Evolutionary conservation across 164 flowering plant species (phyloP), one percentile per base, ranked within the genome.

Genomic region (Umbilicus rupestris): DNA sequence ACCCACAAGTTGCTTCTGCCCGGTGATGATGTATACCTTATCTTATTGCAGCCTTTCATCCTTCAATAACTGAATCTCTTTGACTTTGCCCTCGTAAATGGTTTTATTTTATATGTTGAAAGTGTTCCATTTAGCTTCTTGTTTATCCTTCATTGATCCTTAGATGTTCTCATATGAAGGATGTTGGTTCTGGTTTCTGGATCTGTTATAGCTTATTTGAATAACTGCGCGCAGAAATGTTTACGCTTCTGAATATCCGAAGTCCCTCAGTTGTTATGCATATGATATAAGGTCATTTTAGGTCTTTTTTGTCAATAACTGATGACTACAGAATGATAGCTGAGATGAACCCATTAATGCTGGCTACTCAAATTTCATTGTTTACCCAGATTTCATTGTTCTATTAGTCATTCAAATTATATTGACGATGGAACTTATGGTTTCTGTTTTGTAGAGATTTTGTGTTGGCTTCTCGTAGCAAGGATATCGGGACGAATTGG

Each of bases 401-500:
- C 24, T 30, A 46, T 22, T 26, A 12, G 5, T 11, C 9, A 47
- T 37, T 65, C 5, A 26, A 24, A 33, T 20, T 35, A 5, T 4
- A 9, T 12, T 5, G 8, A 66, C 7, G 35, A 11, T 46, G 55
- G 22, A 47, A 22, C 28, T 46, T 19, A 11, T 28, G 24, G 12
- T 45, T 33, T 66, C 72, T 71, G 20, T 60, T 11, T 69, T 83
- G 83, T 87, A 93, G 98, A 75, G 90, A 87, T 76, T 90, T 84
- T 84, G 98, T 86, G 41, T 79, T 76, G 65, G 65, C 73, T 30
- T 65, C 85, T 12, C 74, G 98, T 70, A 78, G 76, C 75, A 87
- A 85, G 74, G 84, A 86, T 75, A 88, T 90, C 73, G 71, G 70
- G 73, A 77, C 72, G 35, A 85, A 78, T 67, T 93, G 98, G 98